Evolutionary conservation across 306 rosid genomes (phyloP), one percentile per base, ranked within the genome.

Genomic region (Vigna hirtella): DNA sequence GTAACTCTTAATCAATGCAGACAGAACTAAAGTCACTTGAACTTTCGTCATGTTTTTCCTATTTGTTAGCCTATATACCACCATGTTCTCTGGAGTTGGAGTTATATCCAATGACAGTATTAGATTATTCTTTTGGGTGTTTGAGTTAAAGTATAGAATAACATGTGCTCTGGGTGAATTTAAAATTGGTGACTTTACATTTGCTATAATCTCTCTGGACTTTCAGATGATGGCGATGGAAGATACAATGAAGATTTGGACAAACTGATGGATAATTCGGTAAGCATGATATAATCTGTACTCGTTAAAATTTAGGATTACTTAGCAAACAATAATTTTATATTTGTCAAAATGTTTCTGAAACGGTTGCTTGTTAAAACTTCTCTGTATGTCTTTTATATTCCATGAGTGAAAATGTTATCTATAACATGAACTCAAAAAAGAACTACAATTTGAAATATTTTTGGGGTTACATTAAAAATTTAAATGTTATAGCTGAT

Each of bases 231-330:
- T 71, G 79, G 58, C 5, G 67, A 71, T 70, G 88, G 77, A 9
- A 87, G 7, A 82, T 65, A 83, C 56, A 91, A 86, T 68, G 87
- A 77, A 71, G 89, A 87, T 82, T 87, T 87, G 59, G 88, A 89
- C 88, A 82, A 85, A 70, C 71, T 86, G 76, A 82, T 83, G 79
- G 88, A 83, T 32, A 83, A 83, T 73, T 86, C 81, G 85, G 97
- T 90, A 84, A 84, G 97, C 66, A 64, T 16, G 63, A 64, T 13
- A 52, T 76, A 48, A 3, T 74, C 70, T 50, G 40, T 80, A 73
- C 62, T 76, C 14, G 18, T n/a, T 34, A 5, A n/a, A 5, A 18
- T 55, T 55, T 24, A 1, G 16, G 63, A 1, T 4, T 57, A 20
- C 26, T 24, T 57, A 22, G 16, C 34, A 56, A 55, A 18, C 24